These are phyloP conservation scores for Penicillium thymicola DNA, from an alignment of 2,329 filamentous ascomycete species.

Conservation along the genomic window DNA sequence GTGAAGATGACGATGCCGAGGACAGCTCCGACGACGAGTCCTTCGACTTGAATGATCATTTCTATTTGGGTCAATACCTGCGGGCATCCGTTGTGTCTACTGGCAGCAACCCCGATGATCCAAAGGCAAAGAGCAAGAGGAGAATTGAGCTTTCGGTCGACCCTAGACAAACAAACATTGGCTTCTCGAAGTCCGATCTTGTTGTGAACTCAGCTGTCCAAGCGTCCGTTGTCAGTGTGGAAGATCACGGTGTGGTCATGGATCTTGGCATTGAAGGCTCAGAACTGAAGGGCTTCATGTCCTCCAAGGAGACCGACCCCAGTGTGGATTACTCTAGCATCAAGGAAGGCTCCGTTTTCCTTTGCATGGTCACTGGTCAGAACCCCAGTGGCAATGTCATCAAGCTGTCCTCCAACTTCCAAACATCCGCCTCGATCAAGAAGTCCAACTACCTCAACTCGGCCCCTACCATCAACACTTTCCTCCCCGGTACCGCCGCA, in stretches of 20 bases:
- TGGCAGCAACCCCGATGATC: conserved; percentile 50
- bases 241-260: conserved; percentile 94
- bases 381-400: conserved; percentile 76
- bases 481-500: conserved; percentile 86
- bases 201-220: conserved; percentile 76
- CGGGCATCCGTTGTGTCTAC: conserved; percentile 80
- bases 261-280: conserved; percentile 72
- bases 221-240: conserved; percentile 84
- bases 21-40: conserved; percentile 52
- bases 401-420: conserved; percentile 74
- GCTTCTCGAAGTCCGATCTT: conserved; percentile 68
- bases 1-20: conserved; percentile 55
- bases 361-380: conserved; percentile 76
- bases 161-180: conserved; percentile 73
- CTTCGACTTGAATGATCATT: conserved; percentile 71
- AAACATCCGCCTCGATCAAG: conserved; percentile 65
- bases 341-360: conserved; percentile 77
- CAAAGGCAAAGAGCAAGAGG: conserved; percentile 65
- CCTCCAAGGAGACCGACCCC: conserved; percentile 74
- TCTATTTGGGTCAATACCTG: conserved; percentile 81
- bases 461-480: conserved; percentile 83
- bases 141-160: conserved; percentile 84
- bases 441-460: conserved; percentile 65
- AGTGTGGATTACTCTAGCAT: conserved; percentile 64
- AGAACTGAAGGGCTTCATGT: conserved; percentile 75